phyloP scores from a whole-genome alignment of 2,329 filamentous ascomycete genomes.

The Fusarium sacchari region DNA sequence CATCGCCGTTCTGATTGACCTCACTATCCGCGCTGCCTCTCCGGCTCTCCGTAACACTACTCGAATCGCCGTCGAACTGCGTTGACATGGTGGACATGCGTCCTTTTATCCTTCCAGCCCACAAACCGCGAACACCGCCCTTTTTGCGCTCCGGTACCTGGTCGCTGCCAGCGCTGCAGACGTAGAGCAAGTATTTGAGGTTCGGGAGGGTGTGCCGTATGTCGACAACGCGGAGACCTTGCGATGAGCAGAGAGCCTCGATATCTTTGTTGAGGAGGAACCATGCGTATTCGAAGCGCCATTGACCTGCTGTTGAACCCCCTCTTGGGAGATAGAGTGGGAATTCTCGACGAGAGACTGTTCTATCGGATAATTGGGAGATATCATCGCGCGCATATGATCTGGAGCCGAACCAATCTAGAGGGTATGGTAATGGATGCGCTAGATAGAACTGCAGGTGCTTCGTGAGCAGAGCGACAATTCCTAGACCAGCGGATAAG shows the following conservation, averaged over 20 bases:
- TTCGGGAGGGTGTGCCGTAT: conserved; percentile 93
- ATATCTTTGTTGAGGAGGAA: conserved; percentile 98
- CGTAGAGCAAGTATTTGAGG: conserved; percentile 89
- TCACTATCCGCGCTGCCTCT: conserved; percentile 59
- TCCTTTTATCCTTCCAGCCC: conserved; percentile 59
- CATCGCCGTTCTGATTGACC: conserved; percentile 53
- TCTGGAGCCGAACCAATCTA: conserved; percentile 77
- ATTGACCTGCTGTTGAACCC: conserved; percentile 75
- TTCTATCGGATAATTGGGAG: conserved; percentile 61
- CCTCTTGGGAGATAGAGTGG: conserved; percentile 76
- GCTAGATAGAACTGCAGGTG: conserved; percentile 84
- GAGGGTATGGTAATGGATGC: conserved; percentile 81
- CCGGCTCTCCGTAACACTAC: conserved; percentile 52
- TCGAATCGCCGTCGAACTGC: conserved; percentile 50
- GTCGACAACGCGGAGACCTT: conserved; percentile 84
- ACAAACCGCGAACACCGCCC: conserved; percentile 69
- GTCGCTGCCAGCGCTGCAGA: conserved; percentile 81
- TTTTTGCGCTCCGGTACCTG: conserved; percentile 70
- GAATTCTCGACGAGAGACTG: conserved; percentile 71
- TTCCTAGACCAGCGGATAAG: conserved; percentile 83
- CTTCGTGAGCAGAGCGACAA: conserved; percentile 79
- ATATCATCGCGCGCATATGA: conserved; percentile 83
- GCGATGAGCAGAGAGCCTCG: conserved; percentile 71
- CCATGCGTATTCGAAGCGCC: conserved; percentile 94
- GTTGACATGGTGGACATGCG: conserved; percentile 46